Evolutionary conservation across 352 stramenopile genomes (phyloP).

Genomic region (Phytophthora gonapodyides): DNA sequence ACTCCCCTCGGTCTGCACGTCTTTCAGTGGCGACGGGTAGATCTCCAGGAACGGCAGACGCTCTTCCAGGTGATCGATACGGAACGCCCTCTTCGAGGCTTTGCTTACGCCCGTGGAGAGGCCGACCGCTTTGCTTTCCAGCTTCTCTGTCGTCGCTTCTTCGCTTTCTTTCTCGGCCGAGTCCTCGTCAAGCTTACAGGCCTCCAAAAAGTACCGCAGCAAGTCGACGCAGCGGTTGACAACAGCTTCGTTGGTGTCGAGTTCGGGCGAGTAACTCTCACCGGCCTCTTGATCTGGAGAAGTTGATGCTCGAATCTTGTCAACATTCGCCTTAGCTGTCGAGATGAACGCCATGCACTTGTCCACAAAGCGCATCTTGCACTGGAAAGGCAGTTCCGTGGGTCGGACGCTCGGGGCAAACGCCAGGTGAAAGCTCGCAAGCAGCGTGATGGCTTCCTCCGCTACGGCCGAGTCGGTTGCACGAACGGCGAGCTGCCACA

Average conservation of each 20-base stretch:
- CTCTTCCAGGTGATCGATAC: conserved; percentile 63
- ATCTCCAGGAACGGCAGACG: conserved; percentile 57
- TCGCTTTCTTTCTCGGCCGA: conserved; percentile 12
- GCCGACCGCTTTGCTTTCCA: conserved; percentile 7
- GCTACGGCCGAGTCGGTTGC: conserved; percentile 48
- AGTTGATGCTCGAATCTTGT: background rate
- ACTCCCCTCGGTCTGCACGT: conserved; percentile 14
- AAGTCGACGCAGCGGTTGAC: conserved; percentile 74
- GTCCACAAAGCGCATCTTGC: conserved; percentile 58
- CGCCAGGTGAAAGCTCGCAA: conserved; percentile 64
- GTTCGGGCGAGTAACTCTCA: background rate
- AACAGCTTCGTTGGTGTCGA: conserved; percentile 14
- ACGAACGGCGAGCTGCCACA: conserved; percentile 67
- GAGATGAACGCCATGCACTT: conserved; percentile 59
- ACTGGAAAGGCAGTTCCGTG: conserved; percentile 30
- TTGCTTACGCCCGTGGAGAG: background rate
- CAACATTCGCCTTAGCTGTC: conserved; percentile 34
- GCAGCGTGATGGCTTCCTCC: conserved; percentile 65
- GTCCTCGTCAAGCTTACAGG: conserved; percentile 34
- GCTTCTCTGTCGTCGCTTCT: conserved; percentile 6
- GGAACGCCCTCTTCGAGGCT: conserved; percentile 12
- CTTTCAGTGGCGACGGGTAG: conserved; percentile 73
- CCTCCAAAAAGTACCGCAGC: conserved; percentile 70
- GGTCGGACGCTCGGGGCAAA: conserved; percentile 41
- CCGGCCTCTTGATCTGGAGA: background rate